Conservation (phyloP, 768 basidiomycete genomes). For the Paxillus rubicundulus region DNA sequence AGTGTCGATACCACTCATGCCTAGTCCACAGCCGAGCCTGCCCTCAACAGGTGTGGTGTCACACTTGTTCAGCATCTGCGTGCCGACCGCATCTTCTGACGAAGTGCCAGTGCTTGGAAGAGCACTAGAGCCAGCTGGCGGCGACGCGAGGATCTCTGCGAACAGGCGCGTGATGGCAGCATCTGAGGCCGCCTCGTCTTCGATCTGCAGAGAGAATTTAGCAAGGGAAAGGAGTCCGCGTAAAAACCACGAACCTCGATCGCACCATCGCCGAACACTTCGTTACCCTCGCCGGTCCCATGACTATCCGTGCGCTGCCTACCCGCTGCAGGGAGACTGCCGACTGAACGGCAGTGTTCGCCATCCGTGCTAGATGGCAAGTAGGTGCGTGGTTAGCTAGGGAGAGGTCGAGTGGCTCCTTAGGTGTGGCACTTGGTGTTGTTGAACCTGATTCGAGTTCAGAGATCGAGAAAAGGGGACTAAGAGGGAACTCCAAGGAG, state of each 20-base stretch:
- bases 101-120: conserved; percentile 32
- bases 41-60: conserved; percentile 5
- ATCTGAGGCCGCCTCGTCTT: conserved; percentile 55
- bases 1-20: conserved; percentile 15
- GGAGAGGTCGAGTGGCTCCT: conserved; percentile 32
- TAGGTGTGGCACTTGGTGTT: conserved; percentile 19
- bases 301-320: conserved; percentile 43
- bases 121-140: conserved; percentile 30
- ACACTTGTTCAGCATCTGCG: conserved; percentile 24
- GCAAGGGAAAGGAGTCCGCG: conserved; percentile 19
- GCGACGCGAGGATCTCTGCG: conserved; percentile 35
- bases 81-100: conserved; percentile 29
- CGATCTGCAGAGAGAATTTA: conserved; percentile 27
- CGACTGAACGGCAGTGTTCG: conserved; percentile 58
- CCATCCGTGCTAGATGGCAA: conserved; percentile 99
- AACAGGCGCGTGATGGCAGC: conserved; percentile 32
- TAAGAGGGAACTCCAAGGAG: conserved; percentile 35
- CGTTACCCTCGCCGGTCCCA: conserved; percentile 17
- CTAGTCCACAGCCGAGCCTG: conserved; percentile 19
- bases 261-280: conserved; percentile 16
- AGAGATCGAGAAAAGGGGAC: conserved; percentile 35
- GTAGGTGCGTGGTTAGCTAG: conserved; percentile 55
- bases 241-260: conserved; percentile 35
- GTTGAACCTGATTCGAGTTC: conserved; percentile 36
- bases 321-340: conserved; percentile 94